phyloP scores from a whole-genome alignment of 176 grass and related monocot genomes.

The Aechmea fasciata region DNA sequence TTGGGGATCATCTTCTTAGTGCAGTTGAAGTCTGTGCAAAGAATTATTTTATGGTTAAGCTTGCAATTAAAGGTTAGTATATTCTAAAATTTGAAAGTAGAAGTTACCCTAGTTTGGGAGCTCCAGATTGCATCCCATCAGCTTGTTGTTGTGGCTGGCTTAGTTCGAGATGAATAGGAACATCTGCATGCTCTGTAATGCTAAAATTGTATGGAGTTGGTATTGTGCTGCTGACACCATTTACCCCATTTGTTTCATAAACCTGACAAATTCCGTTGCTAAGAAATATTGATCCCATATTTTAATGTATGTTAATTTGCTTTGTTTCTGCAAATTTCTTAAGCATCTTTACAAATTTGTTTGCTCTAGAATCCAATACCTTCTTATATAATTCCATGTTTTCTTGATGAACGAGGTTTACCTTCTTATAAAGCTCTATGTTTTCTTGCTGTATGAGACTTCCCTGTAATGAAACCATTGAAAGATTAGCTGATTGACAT shows the following conservation, averaged over 20 bases:
- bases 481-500: constrained; percentile 20
- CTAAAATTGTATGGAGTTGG: constrained; percentile 43
- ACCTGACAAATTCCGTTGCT: constrained; percentile 28
- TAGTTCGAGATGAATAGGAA: constrained; percentile 50
- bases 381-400: constrained; percentile 60
- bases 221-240: constrained; percentile 31
- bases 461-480: constrained; percentile 42
- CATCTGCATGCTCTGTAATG: constrained; percentile 29
- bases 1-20: constrained; percentile 12
- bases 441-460: constrained; percentile 66
- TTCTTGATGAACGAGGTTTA: constrained; percentile 54
- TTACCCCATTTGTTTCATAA: constrained; percentile 31
- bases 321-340: neutral
- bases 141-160: constrained; percentile 35
- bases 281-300: neutral
- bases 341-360: constrained; percentile 8
- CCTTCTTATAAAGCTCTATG: constrained; percentile 58
- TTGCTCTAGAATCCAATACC: constrained; percentile 23
- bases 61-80: constrained; percentile 8
- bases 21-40: constrained; percentile 31
- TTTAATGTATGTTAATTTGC: constrained; percentile 1
- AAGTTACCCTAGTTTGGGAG: constrained; percentile 74
- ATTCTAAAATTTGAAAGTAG: constrained; percentile 1
- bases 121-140: constrained; percentile 11
- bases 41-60: constrained; percentile 6